Conservation (phyloP, 139 green algal species). For the Closterium sp. region DNA sequence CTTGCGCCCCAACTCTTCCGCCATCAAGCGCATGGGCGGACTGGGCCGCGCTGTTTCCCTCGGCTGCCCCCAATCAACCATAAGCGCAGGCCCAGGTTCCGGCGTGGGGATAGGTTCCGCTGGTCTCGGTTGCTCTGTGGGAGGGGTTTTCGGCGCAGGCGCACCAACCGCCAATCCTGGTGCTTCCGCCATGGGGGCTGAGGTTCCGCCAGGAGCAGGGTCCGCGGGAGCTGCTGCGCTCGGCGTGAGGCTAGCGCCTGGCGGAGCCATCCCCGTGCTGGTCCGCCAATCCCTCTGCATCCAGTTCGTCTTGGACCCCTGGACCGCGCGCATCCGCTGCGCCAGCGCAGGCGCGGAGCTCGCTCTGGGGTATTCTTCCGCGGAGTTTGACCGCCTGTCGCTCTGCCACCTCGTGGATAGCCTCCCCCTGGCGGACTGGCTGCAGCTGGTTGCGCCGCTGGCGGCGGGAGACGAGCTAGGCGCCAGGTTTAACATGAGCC, state of each 20-base stretch:
- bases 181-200: background rate
- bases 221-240: background rate
- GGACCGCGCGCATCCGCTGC: conserved; percentile 5
- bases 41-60: background rate
- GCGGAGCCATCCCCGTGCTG: background rate
- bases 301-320: background rate
- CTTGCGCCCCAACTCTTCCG: background rate
- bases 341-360: background rate
- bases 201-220: background rate
- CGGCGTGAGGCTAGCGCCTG: background rate
- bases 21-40: background rate
- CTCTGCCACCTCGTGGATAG: background rate
- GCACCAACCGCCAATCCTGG: background rate
- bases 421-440: conserved; percentile 1
- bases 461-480: background rate
- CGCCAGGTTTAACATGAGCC: background rate
- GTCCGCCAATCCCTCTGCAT: background rate
- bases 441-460: conserved; percentile 1
- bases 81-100: background rate
- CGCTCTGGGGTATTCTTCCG: background rate
- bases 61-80: background rate
- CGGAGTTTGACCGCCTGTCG: background rate
- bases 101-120: background rate
- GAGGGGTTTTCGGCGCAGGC: background rate
- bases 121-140: background rate